Evolutionary conservation across 2,329 filamentous ascomycete genomes (phyloP).

Genomic region (Ascochyta rabiei): DNA sequence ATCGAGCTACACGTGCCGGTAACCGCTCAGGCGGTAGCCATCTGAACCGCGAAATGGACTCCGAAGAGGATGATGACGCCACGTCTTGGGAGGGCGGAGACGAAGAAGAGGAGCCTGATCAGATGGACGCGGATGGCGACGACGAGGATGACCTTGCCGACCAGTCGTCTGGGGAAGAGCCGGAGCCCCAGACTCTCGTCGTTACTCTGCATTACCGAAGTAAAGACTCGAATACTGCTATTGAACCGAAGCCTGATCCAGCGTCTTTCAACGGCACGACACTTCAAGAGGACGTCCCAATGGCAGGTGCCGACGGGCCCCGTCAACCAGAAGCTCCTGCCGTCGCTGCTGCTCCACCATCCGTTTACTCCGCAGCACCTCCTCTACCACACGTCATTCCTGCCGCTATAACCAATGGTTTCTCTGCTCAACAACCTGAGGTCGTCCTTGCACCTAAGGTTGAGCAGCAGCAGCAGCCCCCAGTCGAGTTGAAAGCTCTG

Average conservation of each 20-base stretch:
- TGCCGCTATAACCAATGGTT: conserved; percentile 12
- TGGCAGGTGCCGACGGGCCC: not conserved
- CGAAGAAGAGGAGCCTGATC: conserved; percentile 63
- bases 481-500: conserved; percentile 3
- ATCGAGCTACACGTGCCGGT: conserved; percentile 51
- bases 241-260: not conserved
- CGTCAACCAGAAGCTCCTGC: not conserved
- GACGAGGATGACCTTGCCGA: conserved; percentile 56
- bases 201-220: conserved; percentile 66
- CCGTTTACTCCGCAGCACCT: not conserved
- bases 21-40: conserved; percentile 31
- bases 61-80: conserved; percentile 70
- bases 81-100: conserved; percentile 73
- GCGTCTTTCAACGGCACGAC: not conserved
- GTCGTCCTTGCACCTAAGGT: not conserved
- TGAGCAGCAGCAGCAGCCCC: conserved; percentile 6
- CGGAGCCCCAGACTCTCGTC: conserved; percentile 64
- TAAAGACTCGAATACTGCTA: not conserved
- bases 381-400: not conserved
- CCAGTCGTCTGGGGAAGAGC: conserved; percentile 48
- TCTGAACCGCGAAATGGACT: conserved; percentile 54
- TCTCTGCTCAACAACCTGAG: conserved; percentile 1
- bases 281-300: not conserved
- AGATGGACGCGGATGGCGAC: conserved; percentile 64
- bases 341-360: not conserved